phyloP scores from a whole-genome alignment of 306 rosid species.

The Morella rubra region DNA sequence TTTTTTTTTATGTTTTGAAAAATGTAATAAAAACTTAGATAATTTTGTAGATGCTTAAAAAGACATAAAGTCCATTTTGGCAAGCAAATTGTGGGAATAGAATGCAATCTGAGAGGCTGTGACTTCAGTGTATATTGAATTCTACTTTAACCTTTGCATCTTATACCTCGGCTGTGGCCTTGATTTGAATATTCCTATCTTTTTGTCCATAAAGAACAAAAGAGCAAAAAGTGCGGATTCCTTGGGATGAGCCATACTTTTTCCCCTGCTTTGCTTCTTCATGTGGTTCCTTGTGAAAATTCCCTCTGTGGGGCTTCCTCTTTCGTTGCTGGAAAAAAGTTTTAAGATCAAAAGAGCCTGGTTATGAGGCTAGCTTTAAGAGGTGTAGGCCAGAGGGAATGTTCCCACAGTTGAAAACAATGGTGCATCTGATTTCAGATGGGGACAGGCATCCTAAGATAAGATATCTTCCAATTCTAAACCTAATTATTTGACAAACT shows the following conservation, averaged over 20 bases:
- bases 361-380: not conserved
- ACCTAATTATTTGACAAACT: too few relatives aligned
- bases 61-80: too few relatives aligned
- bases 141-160: not conserved
- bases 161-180: not conserved
- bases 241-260: not conserved
- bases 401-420: not conserved
- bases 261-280: not conserved
- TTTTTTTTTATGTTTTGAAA: too few relatives aligned
- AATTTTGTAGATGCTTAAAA: too few relatives aligned
- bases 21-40: too few relatives aligned
- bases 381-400: not conserved
- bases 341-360: not conserved
- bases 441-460: not conserved
- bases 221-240: not conserved
- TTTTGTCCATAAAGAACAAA: not conserved
- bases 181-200: not conserved
- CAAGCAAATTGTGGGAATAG: too few relatives aligned
- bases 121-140: too few relatives aligned
- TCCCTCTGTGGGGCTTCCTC: not conserved
- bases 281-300: not conserved
- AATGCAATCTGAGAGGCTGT: not conserved
- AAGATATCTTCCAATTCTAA: not conserved
- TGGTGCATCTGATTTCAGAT: not conserved
- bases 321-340: not conserved